A percentile compares a stretch with the other conserved stretches of the same genome.
phyloP scores from a whole-genome alignment of 2,329 filamentous ascomycete genomes.

The Colletotrichum nymphaeae region DNA sequence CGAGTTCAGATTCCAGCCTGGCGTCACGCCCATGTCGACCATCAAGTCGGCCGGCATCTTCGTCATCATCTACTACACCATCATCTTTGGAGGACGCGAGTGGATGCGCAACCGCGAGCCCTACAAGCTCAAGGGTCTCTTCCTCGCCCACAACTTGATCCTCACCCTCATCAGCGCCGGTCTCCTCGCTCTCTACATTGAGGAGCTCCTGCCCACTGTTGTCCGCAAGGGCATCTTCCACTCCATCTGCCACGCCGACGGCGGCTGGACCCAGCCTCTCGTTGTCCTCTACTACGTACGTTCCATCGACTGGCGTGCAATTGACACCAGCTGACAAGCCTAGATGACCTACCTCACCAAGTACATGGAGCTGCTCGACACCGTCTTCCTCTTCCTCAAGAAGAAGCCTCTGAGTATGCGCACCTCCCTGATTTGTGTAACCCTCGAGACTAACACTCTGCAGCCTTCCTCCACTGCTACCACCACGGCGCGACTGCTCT shows the following conservation, averaged over 20 bases:
- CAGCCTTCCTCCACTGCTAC: slow-evolving; percentile 97
- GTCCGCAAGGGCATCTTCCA: slow-evolving; percentile 86
- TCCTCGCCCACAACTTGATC: slow-evolving; percentile 97
- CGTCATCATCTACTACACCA: slow-evolving; percentile 88
- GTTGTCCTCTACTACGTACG: slow-evolving; percentile 97
- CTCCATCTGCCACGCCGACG: slow-evolving; percentile 82
- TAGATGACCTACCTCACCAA: slow-evolving; percentile 99
- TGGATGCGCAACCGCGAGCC: slow-evolving; percentile 88
- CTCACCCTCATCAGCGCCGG: slow-evolving; percentile 86
- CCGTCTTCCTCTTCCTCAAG: slow-evolving; percentile 97
- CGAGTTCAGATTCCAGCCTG: slow-evolving; percentile 86
- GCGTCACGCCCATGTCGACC: slow-evolving; percentile 90
- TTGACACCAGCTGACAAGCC: slow-evolving; percentile 21
- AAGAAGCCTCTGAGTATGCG: slow-evolving; percentile 92
- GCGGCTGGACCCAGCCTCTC: slow-evolving; percentile 93
- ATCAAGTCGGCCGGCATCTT: slow-evolving; percentile 84
- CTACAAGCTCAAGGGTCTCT: slow-evolving; percentile 87
- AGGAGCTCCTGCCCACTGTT: slow-evolving; percentile 89
- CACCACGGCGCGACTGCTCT: slow-evolving; percentile 97
- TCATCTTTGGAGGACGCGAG: slow-evolving; percentile 94
- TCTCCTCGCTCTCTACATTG: slow-evolving; percentile 86
- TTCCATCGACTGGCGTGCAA: slow-evolving; percentile 38
- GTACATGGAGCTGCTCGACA: slow-evolving; percentile 95
- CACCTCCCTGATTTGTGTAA: slow-evolving; percentile 10
- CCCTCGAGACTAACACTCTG: slow-evolving; percentile 43